Evolutionary conservation across 495 filamentous ascomycete species (phyloP).

Genomic region (Trichoderma reesei): DNA sequence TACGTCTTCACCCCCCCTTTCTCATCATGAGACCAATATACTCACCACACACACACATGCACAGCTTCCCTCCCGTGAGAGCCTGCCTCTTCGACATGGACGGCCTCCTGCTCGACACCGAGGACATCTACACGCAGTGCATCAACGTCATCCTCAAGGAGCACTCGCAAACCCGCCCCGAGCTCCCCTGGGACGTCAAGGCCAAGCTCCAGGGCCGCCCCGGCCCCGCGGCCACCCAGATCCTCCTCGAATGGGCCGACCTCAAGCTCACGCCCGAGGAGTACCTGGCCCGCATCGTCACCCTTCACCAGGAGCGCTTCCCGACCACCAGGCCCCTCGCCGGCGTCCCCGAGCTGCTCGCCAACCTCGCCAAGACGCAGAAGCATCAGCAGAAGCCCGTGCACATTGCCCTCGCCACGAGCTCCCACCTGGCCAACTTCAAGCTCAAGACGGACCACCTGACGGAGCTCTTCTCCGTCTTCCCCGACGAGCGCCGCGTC

Average conservation of each 20-base stretch:
- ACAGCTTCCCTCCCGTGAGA: conserved; percentile 64
- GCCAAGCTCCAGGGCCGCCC: conserved; percentile 92
- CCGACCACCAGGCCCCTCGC: conserved; percentile 64
- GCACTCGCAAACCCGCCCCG: conserved; percentile 47
- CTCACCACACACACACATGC: conserved; percentile 1
- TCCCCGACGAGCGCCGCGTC: conserved; percentile 57
- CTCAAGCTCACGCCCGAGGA: conserved; percentile 63
- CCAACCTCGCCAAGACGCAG: conserved; percentile 32
- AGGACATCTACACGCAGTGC: conserved; percentile 81
- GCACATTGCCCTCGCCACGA: conserved; percentile 81
- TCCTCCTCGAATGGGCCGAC: conserved; percentile 67
- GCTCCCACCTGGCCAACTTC: conserved; percentile 61
- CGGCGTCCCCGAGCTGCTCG: conserved; percentile 62
- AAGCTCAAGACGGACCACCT: conserved; percentile 71
- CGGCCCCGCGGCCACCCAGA: conserved; percentile 47
- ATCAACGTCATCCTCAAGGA: conserved; percentile 72
- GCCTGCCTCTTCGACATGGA: conserved; percentile 99
- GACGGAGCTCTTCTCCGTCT: conserved; percentile 59
- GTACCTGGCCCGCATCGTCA: conserved; percentile 46
- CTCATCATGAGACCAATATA: conserved; percentile 14
- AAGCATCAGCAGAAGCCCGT: conserved; percentile 40
- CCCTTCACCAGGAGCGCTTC: conserved; percentile 62
- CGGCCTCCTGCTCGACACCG: conserved; percentile 84
- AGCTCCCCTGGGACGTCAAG: conserved; percentile 87
- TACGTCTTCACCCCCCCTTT: conserved; percentile 18